Percentiles rank a stretch among this genome's conserved stretches.
Conservation (phyloP, 805 yeast species). For the Candida railenensis region DNA sequence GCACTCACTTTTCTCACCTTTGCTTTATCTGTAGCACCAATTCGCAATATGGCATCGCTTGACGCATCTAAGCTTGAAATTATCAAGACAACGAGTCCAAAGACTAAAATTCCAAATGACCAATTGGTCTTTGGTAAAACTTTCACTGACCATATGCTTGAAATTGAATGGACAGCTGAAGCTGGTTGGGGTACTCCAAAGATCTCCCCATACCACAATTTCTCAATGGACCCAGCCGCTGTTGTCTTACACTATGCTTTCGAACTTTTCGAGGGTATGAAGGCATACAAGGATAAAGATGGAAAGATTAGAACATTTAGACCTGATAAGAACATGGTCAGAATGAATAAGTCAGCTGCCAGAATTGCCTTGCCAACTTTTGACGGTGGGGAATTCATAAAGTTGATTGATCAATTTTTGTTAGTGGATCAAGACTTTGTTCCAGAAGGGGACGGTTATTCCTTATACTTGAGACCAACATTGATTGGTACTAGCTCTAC, state of each 20-base stretch:
- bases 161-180: constrained; percentile 74
- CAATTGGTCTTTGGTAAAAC: constrained; percentile 42
- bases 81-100: constrained; percentile 36
- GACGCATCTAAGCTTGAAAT: constrained; percentile 38
- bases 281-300: constrained; percentile 71
- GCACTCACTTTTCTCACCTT: not conserved
- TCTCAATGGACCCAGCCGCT: constrained; percentile 80
- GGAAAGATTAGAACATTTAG: constrained; percentile 81
- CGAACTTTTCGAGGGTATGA: constrained; percentile 93
- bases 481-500: constrained; percentile 89
- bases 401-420: constrained; percentile 73
- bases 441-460: constrained; percentile 85
- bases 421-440: constrained; percentile 73
- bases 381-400: constrained; percentile 72
- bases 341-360: constrained; percentile 86
- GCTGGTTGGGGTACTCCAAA: constrained; percentile 88
- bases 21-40: too few species aligned
- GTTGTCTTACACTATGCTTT: constrained; percentile 94
- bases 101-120: constrained; percentile 34
- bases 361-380: constrained; percentile 89
- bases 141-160: constrained; percentile 88
- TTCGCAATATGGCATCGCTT: constrained; percentile 12
- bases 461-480: constrained; percentile 91
- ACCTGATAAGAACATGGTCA: constrained; percentile 85
- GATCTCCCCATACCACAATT: constrained; percentile 79